Conservation (phyloP, 805 yeast genomes). For the Starmerella roubikii region DNA sequence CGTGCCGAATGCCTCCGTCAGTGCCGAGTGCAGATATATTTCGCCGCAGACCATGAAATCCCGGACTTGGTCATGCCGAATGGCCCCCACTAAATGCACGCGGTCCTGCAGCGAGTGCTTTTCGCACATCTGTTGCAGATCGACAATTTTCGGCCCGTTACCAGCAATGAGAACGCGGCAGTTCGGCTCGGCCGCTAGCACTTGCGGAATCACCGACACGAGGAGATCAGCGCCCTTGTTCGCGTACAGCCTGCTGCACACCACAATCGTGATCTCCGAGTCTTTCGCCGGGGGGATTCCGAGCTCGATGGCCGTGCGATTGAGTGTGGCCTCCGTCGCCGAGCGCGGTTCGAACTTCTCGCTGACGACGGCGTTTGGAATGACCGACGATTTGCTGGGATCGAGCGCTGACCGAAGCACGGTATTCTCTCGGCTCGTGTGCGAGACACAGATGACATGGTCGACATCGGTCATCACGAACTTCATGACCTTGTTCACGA, state of each 20-base stretch:
- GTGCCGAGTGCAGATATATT: slow-evolving; percentile 81
- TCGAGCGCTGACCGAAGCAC: slow-evolving; percentile 74
- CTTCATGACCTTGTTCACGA: slow-evolving; percentile 74
- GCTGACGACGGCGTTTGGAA: slow-evolving; percentile 93
- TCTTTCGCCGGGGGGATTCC: slow-evolving; percentile 1
- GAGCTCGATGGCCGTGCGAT: background rate
- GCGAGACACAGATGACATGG: slow-evolving; percentile 90
- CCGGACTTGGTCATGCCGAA: slow-evolving; percentile 83
- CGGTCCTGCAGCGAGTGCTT: slow-evolving; percentile 71
- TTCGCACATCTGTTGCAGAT: slow-evolving; percentile 91
- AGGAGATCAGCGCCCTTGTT: slow-evolving; percentile 91
- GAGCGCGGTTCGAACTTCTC: slow-evolving; percentile 46
- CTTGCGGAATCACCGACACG: slow-evolving; percentile 69
- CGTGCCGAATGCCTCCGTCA: slow-evolving; percentile 97
- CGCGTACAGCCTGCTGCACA: slow-evolving; percentile 82
- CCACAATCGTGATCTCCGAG: slow-evolving; percentile 58
- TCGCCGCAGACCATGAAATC: slow-evolving; percentile 90
- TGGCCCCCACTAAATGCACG: slow-evolving; percentile 72
- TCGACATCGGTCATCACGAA: slow-evolving; percentile 79
- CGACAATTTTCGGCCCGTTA: slow-evolving; percentile 90
- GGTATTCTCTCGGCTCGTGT: slow-evolving; percentile 92
- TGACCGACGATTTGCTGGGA: slow-evolving; percentile 69
- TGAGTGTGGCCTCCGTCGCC: background rate
- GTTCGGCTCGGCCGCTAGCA: slow-evolving; percentile 48
- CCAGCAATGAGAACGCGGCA: slow-evolving; percentile 86